Evolutionary conservation across 2,329 filamentous ascomycete genomes (phyloP).

Genomic region (Trichoderma asperellum): DNA sequence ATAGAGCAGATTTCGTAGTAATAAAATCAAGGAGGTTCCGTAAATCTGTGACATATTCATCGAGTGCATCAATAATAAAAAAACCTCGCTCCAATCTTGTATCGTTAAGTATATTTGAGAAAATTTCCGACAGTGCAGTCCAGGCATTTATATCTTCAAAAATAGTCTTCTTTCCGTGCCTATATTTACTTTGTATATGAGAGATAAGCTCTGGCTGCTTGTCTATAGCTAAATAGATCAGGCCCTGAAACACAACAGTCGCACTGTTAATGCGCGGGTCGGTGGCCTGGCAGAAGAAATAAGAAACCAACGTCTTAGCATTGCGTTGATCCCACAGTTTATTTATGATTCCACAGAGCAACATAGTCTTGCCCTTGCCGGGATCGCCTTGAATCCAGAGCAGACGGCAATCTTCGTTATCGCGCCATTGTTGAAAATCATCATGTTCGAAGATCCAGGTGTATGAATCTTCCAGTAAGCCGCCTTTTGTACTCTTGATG

Average conservation of each 20-base stretch:
- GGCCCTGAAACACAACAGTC: constrained; percentile 43
- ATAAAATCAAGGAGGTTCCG: constrained; percentile 45
- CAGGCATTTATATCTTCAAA: constrained; percentile 49
- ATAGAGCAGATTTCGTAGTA: background rate
- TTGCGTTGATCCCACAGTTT: background rate
- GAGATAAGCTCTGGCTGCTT: constrained; percentile 43
- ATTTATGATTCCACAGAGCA: constrained; percentile 44
- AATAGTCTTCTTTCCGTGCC: constrained; percentile 38
- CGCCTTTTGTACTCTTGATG: background rate
- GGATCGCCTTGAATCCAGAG: background rate
- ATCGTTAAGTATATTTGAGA: constrained; percentile 47
- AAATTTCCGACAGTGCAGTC: constrained; percentile 43
- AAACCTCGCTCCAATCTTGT: background rate
- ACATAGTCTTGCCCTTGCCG: constrained; percentile 39
- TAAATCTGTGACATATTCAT: constrained; percentile 44
- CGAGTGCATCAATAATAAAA: constrained; percentile 52
- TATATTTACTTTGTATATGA: constrained; percentile 40
- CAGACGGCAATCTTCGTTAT: too few relatives aligned
- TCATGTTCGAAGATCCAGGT: background rate
- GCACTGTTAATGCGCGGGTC: constrained; percentile 44
- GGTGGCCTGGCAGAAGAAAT: constrained; percentile 25
- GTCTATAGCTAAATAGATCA: constrained; percentile 41
- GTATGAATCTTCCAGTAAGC: background rate
- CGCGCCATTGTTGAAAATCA: too few relatives aligned
- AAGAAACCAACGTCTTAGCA: background rate